A percentile compares a stretch with the other conserved stretches of the same genome.
Conservation (phyloP, 257 asterid species). For the Salvia miltiorrhiza region DNA sequence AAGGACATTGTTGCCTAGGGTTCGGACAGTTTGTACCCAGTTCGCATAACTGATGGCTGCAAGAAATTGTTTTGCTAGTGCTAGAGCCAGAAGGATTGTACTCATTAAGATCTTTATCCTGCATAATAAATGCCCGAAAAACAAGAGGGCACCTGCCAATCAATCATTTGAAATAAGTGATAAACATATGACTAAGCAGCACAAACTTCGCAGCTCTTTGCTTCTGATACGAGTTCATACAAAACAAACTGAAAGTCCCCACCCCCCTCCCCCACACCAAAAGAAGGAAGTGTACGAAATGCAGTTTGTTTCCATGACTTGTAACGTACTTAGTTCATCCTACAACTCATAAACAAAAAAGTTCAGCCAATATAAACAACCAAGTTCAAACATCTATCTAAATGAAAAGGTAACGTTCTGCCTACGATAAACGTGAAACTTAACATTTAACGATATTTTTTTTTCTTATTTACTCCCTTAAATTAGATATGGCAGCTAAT, state of each 20-base stretch:
- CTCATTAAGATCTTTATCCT: conserved; percentile 77
- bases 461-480: background rate
- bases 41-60: conserved; percentile 71
- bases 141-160: conserved; percentile 92
- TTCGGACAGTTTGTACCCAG: conserved; percentile 49
- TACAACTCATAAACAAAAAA: too few species aligned
- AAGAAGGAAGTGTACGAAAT: background rate
- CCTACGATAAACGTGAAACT: background rate
- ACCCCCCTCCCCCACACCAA: background rate
- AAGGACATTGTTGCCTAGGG: conserved; percentile 64
- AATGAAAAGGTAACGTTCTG: background rate
- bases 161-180: conserved; percentile 75
- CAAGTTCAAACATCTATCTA: background rate
- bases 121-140: conserved; percentile 91
- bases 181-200: conserved; percentile 20
- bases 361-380: too few species aligned
- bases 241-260: background rate
- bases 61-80: conserved; percentile 58
- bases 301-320: too few species aligned
- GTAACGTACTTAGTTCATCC: too few species aligned
- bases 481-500: background rate
- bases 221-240: background rate
- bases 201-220: conserved; percentile 15
- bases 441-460: too few species aligned
- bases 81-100: conserved; percentile 74